phyloP scores from a whole-genome alignment of 208 protist species.

The Leishmania turanica region DNA sequence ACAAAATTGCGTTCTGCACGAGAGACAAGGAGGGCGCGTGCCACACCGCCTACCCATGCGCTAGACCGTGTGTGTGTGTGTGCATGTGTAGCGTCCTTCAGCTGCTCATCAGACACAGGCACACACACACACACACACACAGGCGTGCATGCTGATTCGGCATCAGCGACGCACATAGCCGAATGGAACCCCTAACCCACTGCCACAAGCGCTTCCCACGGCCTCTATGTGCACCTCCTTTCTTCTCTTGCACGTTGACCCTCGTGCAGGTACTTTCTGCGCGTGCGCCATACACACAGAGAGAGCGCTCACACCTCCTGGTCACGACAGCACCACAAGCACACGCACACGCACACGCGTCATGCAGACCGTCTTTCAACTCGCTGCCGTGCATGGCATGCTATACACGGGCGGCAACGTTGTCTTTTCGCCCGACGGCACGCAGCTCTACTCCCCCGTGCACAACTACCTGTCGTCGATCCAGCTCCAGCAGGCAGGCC shows the following conservation, averaged over 20 bases:
- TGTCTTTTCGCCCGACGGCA: conserved; percentile 79
- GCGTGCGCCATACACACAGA: not conserved
- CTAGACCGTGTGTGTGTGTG: not conserved
- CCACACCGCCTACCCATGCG: not conserved
- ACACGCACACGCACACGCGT: not conserved
- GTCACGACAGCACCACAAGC: not conserved
- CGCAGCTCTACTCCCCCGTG: conserved; percentile 85
- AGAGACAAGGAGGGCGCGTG: not conserved
- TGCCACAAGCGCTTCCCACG: too few relatives aligned
- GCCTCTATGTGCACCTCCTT: not conserved
- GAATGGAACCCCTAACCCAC: not conserved
- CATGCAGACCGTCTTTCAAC: conserved; percentile 86
- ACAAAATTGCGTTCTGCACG: not conserved
- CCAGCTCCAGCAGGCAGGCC: conserved; percentile 78
- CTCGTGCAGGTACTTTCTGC: not conserved
- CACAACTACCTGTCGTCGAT: conserved; percentile 88
- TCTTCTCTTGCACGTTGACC: not conserved
- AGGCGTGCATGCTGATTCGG: not conserved
- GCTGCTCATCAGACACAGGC: not conserved
- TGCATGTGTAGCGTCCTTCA: not conserved
- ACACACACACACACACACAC: not conserved
- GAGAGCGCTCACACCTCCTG: not conserved
- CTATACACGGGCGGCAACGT: conserved; percentile 93
- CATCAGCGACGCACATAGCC: not conserved
- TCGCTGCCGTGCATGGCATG: conserved; percentile 92